A percentile compares a stretch with the other conserved stretches of the same genome.
Evolutionary conservation across 2,329 filamentous ascomycete genomes (phyloP).

Genomic region (Trichoderma guizhouense): DNA sequence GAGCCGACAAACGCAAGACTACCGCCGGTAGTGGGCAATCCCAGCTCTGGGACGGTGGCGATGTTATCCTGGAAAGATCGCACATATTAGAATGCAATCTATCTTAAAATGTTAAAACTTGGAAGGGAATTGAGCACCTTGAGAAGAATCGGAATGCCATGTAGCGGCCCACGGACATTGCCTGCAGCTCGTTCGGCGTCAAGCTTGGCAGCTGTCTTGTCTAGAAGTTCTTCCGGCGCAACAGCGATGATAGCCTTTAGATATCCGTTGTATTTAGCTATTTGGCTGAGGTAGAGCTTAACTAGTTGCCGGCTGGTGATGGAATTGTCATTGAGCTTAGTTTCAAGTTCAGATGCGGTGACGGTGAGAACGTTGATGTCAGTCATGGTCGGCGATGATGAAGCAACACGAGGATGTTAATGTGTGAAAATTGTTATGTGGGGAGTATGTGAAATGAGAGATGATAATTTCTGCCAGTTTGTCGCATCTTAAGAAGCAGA

Average conservation of each 20-base stretch:
- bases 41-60: neutral
- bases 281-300: neutral
- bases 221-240: neutral
- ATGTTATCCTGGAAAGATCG: neutral
- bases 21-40: neutral
- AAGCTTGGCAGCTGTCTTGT: neutral
- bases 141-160: neutral
- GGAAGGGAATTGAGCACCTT: neutral
- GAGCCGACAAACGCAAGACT: neutral
- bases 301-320: neutral
- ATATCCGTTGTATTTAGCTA: neutral
- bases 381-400: neutral
- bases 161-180: neutral
- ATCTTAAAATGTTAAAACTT: neutral
- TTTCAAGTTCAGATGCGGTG: neutral
- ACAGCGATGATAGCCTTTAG: neutral
- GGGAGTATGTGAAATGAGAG: neutral
- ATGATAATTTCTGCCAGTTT: neutral
- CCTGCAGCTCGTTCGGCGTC: neutral
- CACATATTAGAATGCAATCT: neutral
- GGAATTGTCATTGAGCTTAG: neutral
- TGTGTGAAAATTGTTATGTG: neutral
- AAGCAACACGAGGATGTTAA: accelerated
- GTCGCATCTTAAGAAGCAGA: neutral
- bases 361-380: neutral